phyloP scores from a whole-genome alignment of 1,139 yeast species.

The Geotrichum macrosporum region DNA sequence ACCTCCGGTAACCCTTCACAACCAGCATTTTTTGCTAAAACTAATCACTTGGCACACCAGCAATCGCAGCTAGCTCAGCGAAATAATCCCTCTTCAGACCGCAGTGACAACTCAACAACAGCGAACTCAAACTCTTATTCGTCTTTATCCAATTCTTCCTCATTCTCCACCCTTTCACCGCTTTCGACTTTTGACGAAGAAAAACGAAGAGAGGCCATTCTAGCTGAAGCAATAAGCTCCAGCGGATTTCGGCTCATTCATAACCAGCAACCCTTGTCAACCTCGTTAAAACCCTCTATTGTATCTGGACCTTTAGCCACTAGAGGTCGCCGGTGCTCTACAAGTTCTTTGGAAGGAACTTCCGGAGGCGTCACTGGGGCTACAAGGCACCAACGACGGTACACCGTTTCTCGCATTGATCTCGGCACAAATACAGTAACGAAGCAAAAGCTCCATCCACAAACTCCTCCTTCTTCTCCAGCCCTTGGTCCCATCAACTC shows the following conservation, averaged over 20 bases:
- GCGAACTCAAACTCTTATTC: constrained; percentile 11
- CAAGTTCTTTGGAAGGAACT: constrained; percentile 13
- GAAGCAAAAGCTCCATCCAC: background rate
- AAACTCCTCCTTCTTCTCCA: constrained; percentile 16
- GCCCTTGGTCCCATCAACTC: constrained; percentile 14
- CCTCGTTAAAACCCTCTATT: background rate
- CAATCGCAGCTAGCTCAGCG: constrained; percentile 37
- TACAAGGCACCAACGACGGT: background rate
- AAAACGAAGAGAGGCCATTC: constrained; percentile 27
- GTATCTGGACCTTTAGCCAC: background rate
- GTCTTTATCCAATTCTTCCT: constrained; percentile 20
- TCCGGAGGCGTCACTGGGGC: background rate
- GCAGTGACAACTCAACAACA: constrained; percentile 15
- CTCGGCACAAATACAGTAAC: background rate
- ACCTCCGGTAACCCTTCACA: constrained; percentile 27
- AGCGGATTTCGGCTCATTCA: constrained; percentile 20
- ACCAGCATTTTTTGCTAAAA: constrained; percentile 40
- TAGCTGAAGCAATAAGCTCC: constrained; percentile 22
- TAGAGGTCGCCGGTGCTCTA: constrained; percentile 16
- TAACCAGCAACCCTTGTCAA: constrained; percentile 22
- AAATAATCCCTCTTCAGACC: constrained; percentile 20
- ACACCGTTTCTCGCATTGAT: constrained; percentile 13
- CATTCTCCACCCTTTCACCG: constrained; percentile 31
- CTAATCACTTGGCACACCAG: constrained; percentile 40
- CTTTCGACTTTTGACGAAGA: constrained; percentile 35